Conservation (phyloP, 78 protist species). For the Dictyostelium citrinum region DNA sequence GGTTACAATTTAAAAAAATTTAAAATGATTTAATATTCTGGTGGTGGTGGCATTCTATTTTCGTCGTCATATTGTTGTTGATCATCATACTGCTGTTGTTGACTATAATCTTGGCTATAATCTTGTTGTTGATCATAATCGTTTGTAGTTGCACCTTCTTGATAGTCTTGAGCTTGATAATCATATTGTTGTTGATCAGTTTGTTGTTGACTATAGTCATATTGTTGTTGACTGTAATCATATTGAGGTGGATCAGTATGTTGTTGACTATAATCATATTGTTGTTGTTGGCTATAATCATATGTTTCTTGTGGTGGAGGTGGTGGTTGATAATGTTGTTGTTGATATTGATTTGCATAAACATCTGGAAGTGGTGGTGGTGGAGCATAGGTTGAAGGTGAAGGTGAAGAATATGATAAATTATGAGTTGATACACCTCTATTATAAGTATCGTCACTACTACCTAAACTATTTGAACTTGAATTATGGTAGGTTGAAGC, state of each 20-base stretch:
- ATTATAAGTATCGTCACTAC: background rate
- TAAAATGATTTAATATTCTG: background rate
- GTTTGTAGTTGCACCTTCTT: slow-evolving; percentile 2
- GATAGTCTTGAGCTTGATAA: background rate
- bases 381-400: slow-evolving; percentile 16
- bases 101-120: background rate
- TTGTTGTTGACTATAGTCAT: background rate
- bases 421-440: background rate
- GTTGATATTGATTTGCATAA: background rate
- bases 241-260: background rate
- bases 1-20: no score
- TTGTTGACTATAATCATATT: slow-evolving; percentile 2
- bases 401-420: slow-evolving; percentile 16
- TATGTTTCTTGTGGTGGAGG: background rate
- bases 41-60: slow-evolving; percentile 16
- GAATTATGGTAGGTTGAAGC: slow-evolving; percentile 54
- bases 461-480: background rate
- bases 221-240: background rate
- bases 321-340: background rate
- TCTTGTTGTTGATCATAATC: background rate
- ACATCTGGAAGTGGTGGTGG: slow-evolving; percentile 16
- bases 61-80: background rate
- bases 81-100: background rate
- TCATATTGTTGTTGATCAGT: background rate
- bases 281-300: background rate